Evolutionary conservation across 768 basidiomycete species (phyloP), one percentile per base, ranked within the genome.

Genomic region (Pulveroboletus sp.): DNA sequence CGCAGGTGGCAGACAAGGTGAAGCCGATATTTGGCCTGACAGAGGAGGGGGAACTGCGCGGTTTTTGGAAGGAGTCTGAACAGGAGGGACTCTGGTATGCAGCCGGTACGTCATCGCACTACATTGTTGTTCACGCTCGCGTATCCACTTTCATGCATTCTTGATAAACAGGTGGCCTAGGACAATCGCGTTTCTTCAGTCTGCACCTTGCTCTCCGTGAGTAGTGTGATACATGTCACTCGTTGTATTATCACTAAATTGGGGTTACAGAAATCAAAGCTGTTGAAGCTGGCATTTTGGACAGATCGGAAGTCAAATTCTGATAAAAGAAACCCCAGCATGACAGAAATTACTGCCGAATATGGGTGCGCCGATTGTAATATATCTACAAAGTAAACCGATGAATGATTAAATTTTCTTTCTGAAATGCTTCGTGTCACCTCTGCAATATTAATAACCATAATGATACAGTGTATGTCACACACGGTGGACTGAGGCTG

Each of bases 11-110:
- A 0, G 59, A 71, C 46, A 68, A 73, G 60, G 68, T 83, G 49
- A 71, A 74, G 31, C 66, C 69, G 12, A 64, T 87, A 13, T 81
- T 86, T 87, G 80, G 84, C n/a, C 48, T 85, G 40, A 74, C 82
- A 52, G 67, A 73, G 19, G 82, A 90, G 66, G 82, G 84, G 0
- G 84, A 87, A 60, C 58, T 81, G 23, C 64, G 72, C 1, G 73
- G 77, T 1, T 55, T 59, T 17, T 69, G 65, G 64, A 60, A 61
- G 44, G 47, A 65, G 21, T 64, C 52, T 36, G 67, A 67, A 11
- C 60, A 70, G 34, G 64, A 75, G 5, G 8, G n/a, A 5, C 34
- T 35, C 34, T 35, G 34, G 34, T 35, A 17, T 17, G 34, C n/a
- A 5, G 17, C 11, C n/a, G 34, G 34, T 35, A 17, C n/a, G 34